Evolutionary conservation across 495 filamentous ascomycete species (phyloP).

Genomic region (Penicillium herquei): DNA sequence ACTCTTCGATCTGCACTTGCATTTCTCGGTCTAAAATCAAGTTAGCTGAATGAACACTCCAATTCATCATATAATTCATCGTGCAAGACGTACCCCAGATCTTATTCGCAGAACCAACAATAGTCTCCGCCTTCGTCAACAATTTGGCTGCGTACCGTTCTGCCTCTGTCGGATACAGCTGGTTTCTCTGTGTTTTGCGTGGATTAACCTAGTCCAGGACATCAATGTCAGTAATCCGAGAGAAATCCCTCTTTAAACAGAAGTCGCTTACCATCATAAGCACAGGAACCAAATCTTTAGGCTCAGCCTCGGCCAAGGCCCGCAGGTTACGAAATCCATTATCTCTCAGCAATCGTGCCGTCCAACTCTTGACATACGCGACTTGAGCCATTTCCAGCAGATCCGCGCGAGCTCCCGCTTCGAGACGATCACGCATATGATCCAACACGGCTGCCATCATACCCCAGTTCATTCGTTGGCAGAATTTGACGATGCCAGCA

Average conservation of each 20-base stretch:
- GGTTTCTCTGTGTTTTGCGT: constrained; percentile 58
- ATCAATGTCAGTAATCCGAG: neutral
- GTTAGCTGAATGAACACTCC: constrained; percentile 3
- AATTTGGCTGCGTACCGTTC: constrained; percentile 64
- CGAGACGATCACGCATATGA: constrained; percentile 73
- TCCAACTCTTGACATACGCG: constrained; percentile 75
- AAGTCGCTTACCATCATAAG: constrained; percentile 58
- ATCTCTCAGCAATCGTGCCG: constrained; percentile 73
- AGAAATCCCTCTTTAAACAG: neutral
- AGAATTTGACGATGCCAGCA: constrained; percentile 73
- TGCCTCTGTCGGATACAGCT: constrained; percentile 58
- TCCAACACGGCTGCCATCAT: constrained; percentile 72
- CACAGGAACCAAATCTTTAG: constrained; percentile 65
- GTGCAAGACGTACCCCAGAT: constrained; percentile 58
- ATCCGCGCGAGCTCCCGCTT: constrained; percentile 71
- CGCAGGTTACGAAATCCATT: constrained; percentile 70
- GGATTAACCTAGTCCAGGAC: constrained; percentile 28
- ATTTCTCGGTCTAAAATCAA: constrained; percentile 37
- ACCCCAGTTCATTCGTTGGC: constrained; percentile 71
- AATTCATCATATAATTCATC: neutral
- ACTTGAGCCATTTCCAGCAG: constrained; percentile 71
- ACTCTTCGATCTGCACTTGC: constrained; percentile 45
- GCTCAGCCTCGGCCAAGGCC: constrained; percentile 64
- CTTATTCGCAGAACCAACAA: constrained; percentile 67
- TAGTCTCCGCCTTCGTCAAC: constrained; percentile 63